phyloP scores from a whole-genome alignment of 768 basidiomycete genomes.

The Lentinula detonsa region DNA sequence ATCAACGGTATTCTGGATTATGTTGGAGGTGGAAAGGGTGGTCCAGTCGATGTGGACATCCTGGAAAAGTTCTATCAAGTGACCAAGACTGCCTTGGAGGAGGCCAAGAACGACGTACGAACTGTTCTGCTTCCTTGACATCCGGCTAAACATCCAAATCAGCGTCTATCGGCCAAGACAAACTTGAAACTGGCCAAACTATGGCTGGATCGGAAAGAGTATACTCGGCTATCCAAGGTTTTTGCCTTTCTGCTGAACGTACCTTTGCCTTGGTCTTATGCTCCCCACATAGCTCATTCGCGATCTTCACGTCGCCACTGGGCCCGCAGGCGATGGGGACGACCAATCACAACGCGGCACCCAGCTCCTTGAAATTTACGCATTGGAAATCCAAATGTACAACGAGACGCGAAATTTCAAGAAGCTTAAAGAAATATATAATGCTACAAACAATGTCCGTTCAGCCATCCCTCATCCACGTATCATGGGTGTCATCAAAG shows the following conservation, averaged over 20 bases:
- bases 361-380: conserved; percentile 92
- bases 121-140: neutral
- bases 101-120: conserved; percentile 92
- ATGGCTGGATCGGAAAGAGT: conserved; percentile 96
- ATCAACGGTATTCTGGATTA: conserved; percentile 99
- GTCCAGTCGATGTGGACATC: conserved; percentile 73
- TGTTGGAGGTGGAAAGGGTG: conserved; percentile 85
- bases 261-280: neutral
- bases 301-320: conserved; percentile 67
- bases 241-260: conserved; percentile 6
- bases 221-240: conserved; percentile 75
- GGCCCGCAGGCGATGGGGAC: conserved; percentile 54
- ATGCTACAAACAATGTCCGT: conserved; percentile 86
- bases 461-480: conserved; percentile 97
- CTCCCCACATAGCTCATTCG: conserved; percentile 53
- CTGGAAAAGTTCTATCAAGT: conserved; percentile 94
- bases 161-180: conserved; percentile 93
- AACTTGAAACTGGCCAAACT: conserved; percentile 96
- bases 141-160: conserved; percentile 3
- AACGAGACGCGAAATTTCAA: conserved; percentile 94
- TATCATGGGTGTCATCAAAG: conserved; percentile 98
- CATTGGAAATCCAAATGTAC: conserved; percentile 99
- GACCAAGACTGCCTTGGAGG: conserved; percentile 83
- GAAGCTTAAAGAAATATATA: conserved; percentile 98
- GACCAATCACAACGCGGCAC: conserved; percentile 90